Base-by-base conservation (phyloP, 164 flowering plant genomes). In the Magnolia officinalis region DNA sequence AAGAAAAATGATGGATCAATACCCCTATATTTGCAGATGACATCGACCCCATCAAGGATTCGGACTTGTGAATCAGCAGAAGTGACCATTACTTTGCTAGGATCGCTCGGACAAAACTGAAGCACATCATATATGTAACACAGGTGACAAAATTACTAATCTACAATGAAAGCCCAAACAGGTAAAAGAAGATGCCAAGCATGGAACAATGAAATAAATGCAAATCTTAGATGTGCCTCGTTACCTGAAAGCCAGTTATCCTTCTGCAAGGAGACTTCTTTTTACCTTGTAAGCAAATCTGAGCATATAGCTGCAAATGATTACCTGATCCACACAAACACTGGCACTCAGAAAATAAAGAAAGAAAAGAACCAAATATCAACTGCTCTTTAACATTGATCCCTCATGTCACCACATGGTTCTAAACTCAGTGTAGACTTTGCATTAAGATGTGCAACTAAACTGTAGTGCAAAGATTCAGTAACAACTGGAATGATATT, bases 221-320 rank as follows among this genome's bases (percentile, higher is more conserved):
- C 16, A 23, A 67, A 23, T 20, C 8, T 24, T 10, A 37, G 63
- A 50, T 37, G 4, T 8, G 13, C 19, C 65, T 61, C 18, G 21
- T 65, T 70, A 90, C 97, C 96, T 91, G 91, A 84, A 93, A 90
- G 59, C 98, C 92, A 74, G 88, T 91, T 77, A 93, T 89, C 80
- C 90, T 84, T 78, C 84, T 91, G 65, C 89, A 79, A 6, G 90
- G 74, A 24, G 80, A 75, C 80, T 89, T 93, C 91, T 89, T 92
- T 79, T 91, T 93, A 6, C 93, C 85, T 72, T 78, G 81, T 74
- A 90, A 77, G 77, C 78, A 82, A 68, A 90, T 78, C 71, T 88
- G 85, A 73, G 74, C 79, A 52, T 82, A 86, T 83, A 87, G 73
- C 74, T 87, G 83, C 84, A 90, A 71, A 68, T 73, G 87, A 78